Base-by-base conservation (phyloP, 2,329 filamentous ascomycete genomes). In the Aureobasidium vineae region DNA sequence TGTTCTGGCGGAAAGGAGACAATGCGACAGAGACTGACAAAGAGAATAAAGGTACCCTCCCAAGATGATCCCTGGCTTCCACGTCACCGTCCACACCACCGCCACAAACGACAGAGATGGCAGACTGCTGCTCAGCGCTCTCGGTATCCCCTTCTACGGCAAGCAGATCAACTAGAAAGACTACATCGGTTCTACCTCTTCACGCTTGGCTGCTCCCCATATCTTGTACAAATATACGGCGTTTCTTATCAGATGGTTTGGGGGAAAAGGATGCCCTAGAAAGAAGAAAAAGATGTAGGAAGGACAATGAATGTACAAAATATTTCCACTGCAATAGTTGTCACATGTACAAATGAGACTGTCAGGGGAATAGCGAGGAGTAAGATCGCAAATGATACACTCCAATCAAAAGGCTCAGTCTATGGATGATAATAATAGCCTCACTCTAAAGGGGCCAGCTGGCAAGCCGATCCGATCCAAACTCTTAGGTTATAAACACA, bases 101-200 rank as follows among this genome's bases (percentile, higher is more conserved):
- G 93, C 91, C 49, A 92, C 84, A 31, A 94, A 90, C 33, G 92
- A 97, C 77, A 88, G 88, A 72, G 92, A 97, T 73, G 93, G 90
- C 8, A 86, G 91, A 71, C 79, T 97, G 68, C 83, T 97, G 63
- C 81, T 92, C 66, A 84, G 85, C 72, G 81, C 88, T 15, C 79
- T 93, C 68, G 91, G 91, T 38, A 79, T 95, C 69, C 92, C 93
- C 0, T 97, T 97, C 77, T 86, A 90, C 73, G 92, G 92, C 73
- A 91, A 92, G 77, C 80, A 89, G 61, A 76, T 84, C 64, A 79
- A 86, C 68, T 86, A 80, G 16, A 52, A 36, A 33, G 49, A 10
- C 6, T 26, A n/a, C 19, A 8, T 50, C 16, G 47, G 1, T 21
- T 1, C 23, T 13, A 4, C 43, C 8, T 23, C 11, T 23, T 15